These are phyloP conservation scores for Heritiera fomes DNA, from an alignment of 345 rosid genomes.

Conservation along the genomic window DNA sequence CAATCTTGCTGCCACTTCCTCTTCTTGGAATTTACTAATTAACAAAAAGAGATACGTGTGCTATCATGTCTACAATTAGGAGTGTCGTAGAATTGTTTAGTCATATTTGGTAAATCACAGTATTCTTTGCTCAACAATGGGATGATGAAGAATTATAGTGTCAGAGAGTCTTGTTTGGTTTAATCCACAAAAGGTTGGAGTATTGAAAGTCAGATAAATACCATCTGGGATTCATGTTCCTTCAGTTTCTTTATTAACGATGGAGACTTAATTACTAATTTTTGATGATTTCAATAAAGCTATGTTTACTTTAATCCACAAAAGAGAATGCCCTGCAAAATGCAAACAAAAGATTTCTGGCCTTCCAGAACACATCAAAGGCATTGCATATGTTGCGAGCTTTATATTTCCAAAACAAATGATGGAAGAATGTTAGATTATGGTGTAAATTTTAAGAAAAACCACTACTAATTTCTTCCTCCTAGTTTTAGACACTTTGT, in stretches of 20 bases:
- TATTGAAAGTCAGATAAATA: background rate
- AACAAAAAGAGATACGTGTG: background rate
- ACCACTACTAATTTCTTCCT: background rate
- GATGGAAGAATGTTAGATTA: background rate
- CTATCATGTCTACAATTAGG: background rate
- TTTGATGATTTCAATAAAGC: background rate
- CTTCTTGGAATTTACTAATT: background rate
- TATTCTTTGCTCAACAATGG: background rate
- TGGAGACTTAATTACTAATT: background rate
- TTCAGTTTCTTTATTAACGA: background rate
- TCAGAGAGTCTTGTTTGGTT: background rate
- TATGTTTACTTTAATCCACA: background rate
- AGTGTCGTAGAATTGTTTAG: background rate
- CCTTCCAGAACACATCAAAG: background rate
- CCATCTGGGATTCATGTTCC: background rate
- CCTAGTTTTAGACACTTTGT: background rate
- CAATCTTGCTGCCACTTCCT: background rate
- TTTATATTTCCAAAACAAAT: background rate
- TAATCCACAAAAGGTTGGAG: background rate
- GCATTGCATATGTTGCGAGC: background rate
- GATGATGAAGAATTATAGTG: background rate
- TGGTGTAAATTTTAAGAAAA: background rate
- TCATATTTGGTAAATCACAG: background rate
- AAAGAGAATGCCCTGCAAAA: background rate
- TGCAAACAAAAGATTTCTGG: background rate